Base-by-base conservation (phyloP, 2,329 filamentous ascomycete species). In the Pseudogymnoascus sp. region DNA sequence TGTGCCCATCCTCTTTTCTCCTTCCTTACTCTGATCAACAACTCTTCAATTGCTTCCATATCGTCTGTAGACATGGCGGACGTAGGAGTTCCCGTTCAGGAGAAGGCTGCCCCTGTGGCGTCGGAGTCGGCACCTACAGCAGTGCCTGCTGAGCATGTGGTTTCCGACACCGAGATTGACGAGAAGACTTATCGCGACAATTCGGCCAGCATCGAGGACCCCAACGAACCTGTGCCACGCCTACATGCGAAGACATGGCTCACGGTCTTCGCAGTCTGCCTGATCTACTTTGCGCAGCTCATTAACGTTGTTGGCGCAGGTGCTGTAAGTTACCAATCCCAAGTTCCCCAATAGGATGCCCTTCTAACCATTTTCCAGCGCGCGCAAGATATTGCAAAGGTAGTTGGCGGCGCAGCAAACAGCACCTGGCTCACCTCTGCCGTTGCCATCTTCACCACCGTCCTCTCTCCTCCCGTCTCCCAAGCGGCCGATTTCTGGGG, bases 401-500 rank as follows among this genome's bases (percentile, higher is more conserved):
- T 62, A 25, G 28, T 63, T 7, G 62, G 62, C 50, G 38, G 20
- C 12, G 14, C 22, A 4, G 16, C 16, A 7, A 35, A 66, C 8
- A 50, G 37, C 25, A 59, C 65, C 16, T 77, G 75, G 75, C 63
- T 77, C 25, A 70, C 70, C 1, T 67, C 70, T 4, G 61, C 70
- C 9, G 72, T 77, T 60, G 68, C 72, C 43, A 76, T 76, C 62
- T 58, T 74, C 18, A 75, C 75, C 1, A 70, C 70, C 6, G 72
- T 75, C 8, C 66, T 74, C 8, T 65, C 69, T 8, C 74, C 73
- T 18, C 71, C 73, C 9, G 68, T 75, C 9, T 73, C 73, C 11
- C 75, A 77, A 62, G 75, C 73, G 0, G 72, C 74, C 18, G 75
- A 78, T 64, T 75, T 74, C 66, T 77, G 74, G 75, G 75, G 75